Conservation (phyloP, 768 basidiomycete genomes). For the Pleurotus pulmonarius region DNA sequence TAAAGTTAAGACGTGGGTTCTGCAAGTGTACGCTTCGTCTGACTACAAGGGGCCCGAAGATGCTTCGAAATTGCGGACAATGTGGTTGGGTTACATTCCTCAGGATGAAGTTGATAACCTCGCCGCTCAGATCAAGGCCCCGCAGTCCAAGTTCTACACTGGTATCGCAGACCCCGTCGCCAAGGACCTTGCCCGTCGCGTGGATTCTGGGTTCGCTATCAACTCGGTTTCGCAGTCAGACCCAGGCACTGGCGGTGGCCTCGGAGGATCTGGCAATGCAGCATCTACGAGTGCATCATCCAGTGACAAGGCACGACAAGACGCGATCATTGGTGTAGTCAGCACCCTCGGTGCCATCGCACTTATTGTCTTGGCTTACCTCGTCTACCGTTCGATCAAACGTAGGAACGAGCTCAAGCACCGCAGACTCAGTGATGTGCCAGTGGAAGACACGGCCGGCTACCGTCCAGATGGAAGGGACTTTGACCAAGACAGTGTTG, state of each 20-base stretch:
- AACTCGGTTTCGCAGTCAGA: constrained; percentile 39
- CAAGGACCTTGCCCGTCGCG: constrained; percentile 55
- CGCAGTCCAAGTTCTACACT: constrained; percentile 63
- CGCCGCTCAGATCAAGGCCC: constrained; percentile 58
- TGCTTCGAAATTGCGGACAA: constrained; percentile 51
- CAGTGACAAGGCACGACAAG: constrained; percentile 53
- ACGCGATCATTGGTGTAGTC: constrained; percentile 91
- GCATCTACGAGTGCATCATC: constrained; percentile 21
- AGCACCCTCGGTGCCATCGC: constrained; percentile 78
- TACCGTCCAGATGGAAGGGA: constrained; percentile 62
- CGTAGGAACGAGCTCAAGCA: constrained; percentile 68
- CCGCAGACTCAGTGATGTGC: constrained; percentile 62
- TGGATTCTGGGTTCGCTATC: constrained; percentile 67
- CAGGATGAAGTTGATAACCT: constrained; percentile 50
- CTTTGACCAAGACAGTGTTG: constrained; percentile 75
- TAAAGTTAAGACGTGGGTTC: constrained; percentile 43
- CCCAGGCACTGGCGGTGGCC: constrained; percentile 14
- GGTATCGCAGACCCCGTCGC: constrained; percentile 41
- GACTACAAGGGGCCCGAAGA: constrained; percentile 50
- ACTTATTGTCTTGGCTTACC: constrained; percentile 65
- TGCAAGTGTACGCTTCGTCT: constrained; percentile 67
- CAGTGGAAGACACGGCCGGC: constrained; percentile 30
- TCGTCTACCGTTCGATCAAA: constrained; percentile 67
- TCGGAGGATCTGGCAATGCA: constrained; percentile 15
- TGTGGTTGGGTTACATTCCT: constrained; percentile 73